phyloP scores from a whole-genome alignment of 2,329 filamentous ascomycete genomes.

The Aspergillus alliaceus region DNA sequence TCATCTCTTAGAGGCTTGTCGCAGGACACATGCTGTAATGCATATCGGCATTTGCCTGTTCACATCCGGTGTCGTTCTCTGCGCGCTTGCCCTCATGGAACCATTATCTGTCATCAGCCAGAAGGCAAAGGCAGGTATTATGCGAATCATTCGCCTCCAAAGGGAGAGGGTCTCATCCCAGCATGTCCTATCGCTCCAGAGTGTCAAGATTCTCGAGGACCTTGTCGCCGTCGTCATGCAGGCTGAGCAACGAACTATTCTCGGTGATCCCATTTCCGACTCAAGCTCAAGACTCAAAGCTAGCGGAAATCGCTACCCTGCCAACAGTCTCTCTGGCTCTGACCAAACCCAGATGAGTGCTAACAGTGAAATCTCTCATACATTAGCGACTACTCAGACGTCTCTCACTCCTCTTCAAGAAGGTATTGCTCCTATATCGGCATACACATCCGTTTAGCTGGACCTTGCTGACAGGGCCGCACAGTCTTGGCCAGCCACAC shows the following conservation, averaged over 20 bases:
- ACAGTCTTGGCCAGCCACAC: neutral
- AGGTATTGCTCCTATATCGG: neutral
- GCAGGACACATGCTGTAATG: slow-evolving; percentile 15
- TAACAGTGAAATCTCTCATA: too few relatives aligned
- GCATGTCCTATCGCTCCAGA: slow-evolving; percentile 12
- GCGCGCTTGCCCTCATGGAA: slow-evolving; percentile 10
- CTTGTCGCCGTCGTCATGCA: slow-evolving; percentile 9
- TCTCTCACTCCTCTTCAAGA: neutral
- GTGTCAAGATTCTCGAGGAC: slow-evolving; percentile 9
- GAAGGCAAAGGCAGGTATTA: slow-evolving; percentile 12
- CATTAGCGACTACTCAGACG: neutral
- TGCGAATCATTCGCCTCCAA: slow-evolving; percentile 10
- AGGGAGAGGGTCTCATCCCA: slow-evolving; percentile 4
- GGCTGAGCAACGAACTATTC: slow-evolving; percentile 4
- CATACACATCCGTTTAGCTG: neutral
- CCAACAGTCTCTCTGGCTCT: too few relatives aligned
- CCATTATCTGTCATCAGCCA: slow-evolving; percentile 9
- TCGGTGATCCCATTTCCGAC: neutral
- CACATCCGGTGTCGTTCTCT: slow-evolving; percentile 16
- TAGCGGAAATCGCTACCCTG: neutral
- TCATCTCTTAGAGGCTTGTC: slow-evolving; percentile 11
- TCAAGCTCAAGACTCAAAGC: neutral
- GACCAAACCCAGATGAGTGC: neutral
- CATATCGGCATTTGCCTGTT: slow-evolving; percentile 18
- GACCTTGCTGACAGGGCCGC: neutral